Evolutionary conservation across 2,329 filamentous ascomycete species (phyloP).

Genomic region (Neofusicoccum cordaticola): DNA sequence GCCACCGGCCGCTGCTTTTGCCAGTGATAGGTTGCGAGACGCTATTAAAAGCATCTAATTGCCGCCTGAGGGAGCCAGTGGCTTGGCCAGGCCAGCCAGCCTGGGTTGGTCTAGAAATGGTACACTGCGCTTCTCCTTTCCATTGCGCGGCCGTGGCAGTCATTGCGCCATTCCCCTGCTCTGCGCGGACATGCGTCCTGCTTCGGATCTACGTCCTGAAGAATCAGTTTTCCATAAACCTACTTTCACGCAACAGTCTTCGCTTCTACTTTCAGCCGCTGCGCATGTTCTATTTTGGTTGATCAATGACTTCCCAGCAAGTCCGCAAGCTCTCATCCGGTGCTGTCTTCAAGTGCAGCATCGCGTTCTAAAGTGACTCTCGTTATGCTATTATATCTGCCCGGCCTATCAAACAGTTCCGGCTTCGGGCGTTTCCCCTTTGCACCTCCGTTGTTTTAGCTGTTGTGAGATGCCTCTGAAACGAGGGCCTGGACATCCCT

Average conservation of each 20-base stretch:
- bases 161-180: background rate
- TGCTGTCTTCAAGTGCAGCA: too few relatives aligned
- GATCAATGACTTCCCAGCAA: conserved; percentile 1
- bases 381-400: background rate
- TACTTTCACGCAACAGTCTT: background rate
- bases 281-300: background rate
- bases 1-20: background rate
- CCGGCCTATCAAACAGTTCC: background rate
- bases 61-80: background rate
- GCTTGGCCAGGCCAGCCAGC: background rate
- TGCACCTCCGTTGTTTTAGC: background rate
- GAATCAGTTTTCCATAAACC: too few relatives aligned
- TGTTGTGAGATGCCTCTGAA: background rate
- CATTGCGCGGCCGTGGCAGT: background rate
- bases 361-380: background rate
- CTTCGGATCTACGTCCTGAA: too few relatives aligned
- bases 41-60: background rate
- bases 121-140: background rate
- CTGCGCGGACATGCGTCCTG: background rate
- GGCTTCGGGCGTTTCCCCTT: background rate
- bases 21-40: background rate
- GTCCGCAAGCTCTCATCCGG: background rate
- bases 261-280: background rate
- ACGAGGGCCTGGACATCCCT: background rate
- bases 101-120: background rate